Base-by-base conservation (phyloP, 805 yeast species). In the fission yeast (Schizosaccharomyces pombe) region DNA sequence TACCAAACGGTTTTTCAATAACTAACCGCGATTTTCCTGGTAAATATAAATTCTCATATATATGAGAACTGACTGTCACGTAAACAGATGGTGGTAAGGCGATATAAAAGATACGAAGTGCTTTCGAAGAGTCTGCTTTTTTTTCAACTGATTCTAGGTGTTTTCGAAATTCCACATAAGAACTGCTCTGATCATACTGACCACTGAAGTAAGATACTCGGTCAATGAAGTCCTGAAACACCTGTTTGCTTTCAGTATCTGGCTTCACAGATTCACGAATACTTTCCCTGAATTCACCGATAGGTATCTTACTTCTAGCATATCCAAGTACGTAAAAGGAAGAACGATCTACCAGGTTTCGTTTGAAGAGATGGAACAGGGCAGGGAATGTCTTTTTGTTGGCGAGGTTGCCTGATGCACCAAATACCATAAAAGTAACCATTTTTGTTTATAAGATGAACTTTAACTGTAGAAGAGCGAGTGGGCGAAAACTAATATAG, bases 1-100 rank as follows among this genome's bases (percentile, higher is more conserved):
- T 91, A 58, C 98, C 98, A 65, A 91, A 91, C 40, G 98, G 98
- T 72, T 91, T 91, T 71, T 91, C 98, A 55, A 91, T 84, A 63
- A 91, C 85, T 60, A 91, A 71, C 67, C 95, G 77, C 37, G 85
- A 78, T 55, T 73, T 63, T 54, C 94, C 70, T 39, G 67, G 65
- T 39, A 71, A 72, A 67, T 86, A 83, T 59, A 77, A 76, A 62
- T 75, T 67, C 60, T 76, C 69, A 69, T 82, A 85, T 63, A 91
- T 70, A 58, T 82, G 77, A 52, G 71, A 68, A 53, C 91, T 85
- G 51, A 89, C 97, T 34, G 72, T 67, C 55, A 81, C 80, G 69
- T 91, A 91, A 40, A 82, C 94, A 9, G 86, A 79, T 33, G 98
- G 98, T 19, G 98, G 98, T 57, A 91, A 72, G 0, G 98, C 98